Evolutionary conservation across 805 yeast species (phyloP).

Genomic region (Zygosaccharomyces kombuchaensis): DNA sequence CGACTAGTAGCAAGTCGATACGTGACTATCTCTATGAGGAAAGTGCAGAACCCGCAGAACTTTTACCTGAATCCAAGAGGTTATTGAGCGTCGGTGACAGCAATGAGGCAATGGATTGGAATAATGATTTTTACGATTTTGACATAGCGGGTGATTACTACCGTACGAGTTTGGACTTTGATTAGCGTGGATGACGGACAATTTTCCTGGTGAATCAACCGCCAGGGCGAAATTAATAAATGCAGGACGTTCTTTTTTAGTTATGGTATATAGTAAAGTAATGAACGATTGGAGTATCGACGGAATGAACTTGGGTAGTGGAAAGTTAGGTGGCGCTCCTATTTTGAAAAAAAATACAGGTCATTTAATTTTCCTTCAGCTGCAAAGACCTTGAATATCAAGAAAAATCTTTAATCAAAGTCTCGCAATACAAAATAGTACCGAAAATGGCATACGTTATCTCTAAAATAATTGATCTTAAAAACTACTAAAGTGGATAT

Average conservation of each 20-base stretch:
- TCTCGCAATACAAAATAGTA: too few relatives aligned
- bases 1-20: slow-evolving; percentile 19
- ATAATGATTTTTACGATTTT: slow-evolving; percentile 2
- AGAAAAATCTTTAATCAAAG: too few relatives aligned
- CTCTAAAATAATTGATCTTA: too few relatives aligned
- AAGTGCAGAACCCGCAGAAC: slow-evolving; percentile 6
- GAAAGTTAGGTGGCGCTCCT: background rate
- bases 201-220: background rate
- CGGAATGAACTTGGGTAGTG: background rate
- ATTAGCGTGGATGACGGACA: background rate
- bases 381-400: too few relatives aligned
- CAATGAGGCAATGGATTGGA: background rate
- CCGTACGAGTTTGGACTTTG: slow-evolving; percentile 3
- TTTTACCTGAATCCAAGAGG: background rate
- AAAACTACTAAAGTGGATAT: too few relatives aligned
- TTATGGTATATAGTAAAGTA: background rate
- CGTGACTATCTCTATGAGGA: slow-evolving; percentile 28
- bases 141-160: background rate
- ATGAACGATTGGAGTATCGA: background rate
- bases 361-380: too few relatives aligned
- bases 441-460: too few relatives aligned
- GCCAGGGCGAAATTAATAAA: background rate
- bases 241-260: slow-evolving; percentile 4
- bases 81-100: background rate
- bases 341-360: too few relatives aligned